phyloP scores from a whole-genome alignment of 208 protist genomes.

The Paratrypanosoma confusum region DNA sequence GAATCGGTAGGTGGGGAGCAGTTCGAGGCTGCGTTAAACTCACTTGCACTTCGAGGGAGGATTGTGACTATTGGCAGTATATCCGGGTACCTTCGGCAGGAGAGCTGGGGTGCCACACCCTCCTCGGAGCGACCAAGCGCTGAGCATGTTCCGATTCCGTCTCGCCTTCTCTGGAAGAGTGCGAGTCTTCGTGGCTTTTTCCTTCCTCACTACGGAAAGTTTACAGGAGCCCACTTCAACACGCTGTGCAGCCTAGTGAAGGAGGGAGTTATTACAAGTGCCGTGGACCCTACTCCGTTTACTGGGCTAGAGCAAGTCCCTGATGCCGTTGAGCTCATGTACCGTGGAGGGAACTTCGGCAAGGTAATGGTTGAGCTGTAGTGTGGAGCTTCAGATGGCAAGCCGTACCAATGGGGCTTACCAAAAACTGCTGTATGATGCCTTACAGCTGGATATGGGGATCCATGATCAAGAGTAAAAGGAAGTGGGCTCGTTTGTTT shows the following conservation, averaged over 20 bases:
- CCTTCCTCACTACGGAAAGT: slow-evolving; percentile 75
- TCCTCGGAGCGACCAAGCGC: neutral
- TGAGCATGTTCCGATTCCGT: slow-evolving; percentile 28
- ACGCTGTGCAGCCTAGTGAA: slow-evolving; percentile 39
- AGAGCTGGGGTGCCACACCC: neutral
- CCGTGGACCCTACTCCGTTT: slow-evolving; percentile 46
- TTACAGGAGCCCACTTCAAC: slow-evolving; percentile 41
- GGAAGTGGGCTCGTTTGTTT: no score
- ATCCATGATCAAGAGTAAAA: no score
- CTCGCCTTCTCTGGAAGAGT: slow-evolving; percentile 69
- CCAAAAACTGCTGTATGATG: no score
- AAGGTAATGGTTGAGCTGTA: slow-evolving; percentile 72
- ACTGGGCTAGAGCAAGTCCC: slow-evolving; percentile 54
- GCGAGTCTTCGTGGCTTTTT: slow-evolving; percentile 75
- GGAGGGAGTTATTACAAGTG: slow-evolving; percentile 33
- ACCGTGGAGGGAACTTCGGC: slow-evolving; percentile 52
- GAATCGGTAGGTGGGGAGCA: slow-evolving; percentile 84
- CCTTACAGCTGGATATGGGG: no score
- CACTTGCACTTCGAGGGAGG: slow-evolving; percentile 48
- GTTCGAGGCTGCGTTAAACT: slow-evolving; percentile 51
- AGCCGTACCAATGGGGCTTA: no score
- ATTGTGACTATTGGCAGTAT: slow-evolving; percentile 79
- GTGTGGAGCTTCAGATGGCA: no score
- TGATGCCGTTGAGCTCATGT: slow-evolving; percentile 71
- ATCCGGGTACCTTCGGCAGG: slow-evolving; percentile 38